These are phyloP conservation scores for Diaporthe sp. DNA, from an alignment of 2,329 filamentous ascomycete species.

Conservation along the genomic window DNA sequence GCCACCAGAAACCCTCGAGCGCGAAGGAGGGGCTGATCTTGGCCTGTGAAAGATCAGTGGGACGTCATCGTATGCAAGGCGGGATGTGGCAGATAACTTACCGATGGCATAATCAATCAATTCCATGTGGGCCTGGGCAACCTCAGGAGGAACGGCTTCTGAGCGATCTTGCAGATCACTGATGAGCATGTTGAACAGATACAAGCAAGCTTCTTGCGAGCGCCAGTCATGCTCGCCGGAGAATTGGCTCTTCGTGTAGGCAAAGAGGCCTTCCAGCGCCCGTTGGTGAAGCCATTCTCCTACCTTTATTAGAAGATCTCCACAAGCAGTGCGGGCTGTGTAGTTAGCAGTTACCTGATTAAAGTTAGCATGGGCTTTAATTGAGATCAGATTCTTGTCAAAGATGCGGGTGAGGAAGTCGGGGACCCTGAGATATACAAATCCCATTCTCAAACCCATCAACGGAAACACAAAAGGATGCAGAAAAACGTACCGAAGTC, in stretches of 20 bases:
- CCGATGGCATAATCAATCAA: constrained; percentile 85
- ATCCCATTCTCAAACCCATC: not conserved
- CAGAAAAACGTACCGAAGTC: constrained; percentile 71
- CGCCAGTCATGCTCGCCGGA: constrained; percentile 69
- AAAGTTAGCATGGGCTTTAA: not conserved
- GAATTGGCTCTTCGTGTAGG: constrained; percentile 83
- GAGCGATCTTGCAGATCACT: constrained; percentile 86
- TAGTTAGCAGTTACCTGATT: constrained; percentile 88
- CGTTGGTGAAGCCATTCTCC: constrained; percentile 88
- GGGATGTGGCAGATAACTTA: constrained; percentile 50
- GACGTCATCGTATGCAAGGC: too few species aligned
- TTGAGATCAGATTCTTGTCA: not conserved
- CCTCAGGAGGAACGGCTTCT: constrained; percentile 76
- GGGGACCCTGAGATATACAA: not conserved
- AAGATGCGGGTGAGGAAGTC: not conserved
- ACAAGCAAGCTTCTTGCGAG: constrained; percentile 84
- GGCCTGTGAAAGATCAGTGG: constrained; percentile 40
- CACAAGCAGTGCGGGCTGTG: constrained; percentile 91
- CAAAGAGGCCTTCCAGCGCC: constrained; percentile 83
- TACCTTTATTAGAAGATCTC: constrained; percentile 91
- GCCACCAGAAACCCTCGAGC: constrained; percentile 91
- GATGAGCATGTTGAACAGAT: constrained; percentile 86
- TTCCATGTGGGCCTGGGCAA: constrained; percentile 82
- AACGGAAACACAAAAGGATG: not conserved
- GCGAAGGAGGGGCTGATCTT: constrained; percentile 81